Base-by-base conservation (phyloP, 2,329 filamentous ascomycete species). In the Ceratocystis smalleyi region DNA sequence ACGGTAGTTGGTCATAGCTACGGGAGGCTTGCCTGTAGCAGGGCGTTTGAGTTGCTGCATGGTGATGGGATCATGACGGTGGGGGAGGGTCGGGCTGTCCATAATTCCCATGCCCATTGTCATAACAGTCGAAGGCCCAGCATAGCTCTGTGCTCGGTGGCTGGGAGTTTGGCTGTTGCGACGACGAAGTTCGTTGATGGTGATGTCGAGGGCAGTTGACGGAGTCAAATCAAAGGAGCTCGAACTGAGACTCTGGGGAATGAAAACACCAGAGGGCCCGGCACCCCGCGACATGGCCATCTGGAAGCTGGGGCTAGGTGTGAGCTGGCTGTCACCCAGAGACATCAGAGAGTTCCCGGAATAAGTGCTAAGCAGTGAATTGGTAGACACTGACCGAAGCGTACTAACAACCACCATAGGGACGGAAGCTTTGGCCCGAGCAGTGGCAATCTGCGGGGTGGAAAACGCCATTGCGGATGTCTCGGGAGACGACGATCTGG, bases 161-260 rank as follows among this genome's bases (percentile, higher is more conserved):
- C 75, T 73, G 1, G 75, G 73, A 69, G 76, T 69, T 63, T 77
- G 72, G 71, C 78, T 82, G 72, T 83, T 83, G 80, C 83, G 83
- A 61, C 80, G 75, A 8, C 81, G 76, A 64, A 83, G 77, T 70
- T 81, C 77, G 19, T 76, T 75, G 35, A 82, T 77, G 1, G 79
- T 75, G 66, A 71, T 72, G n/a, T 75, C 72, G 12, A 79, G 70
- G 5, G 69, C 65, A 15, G 69, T 67, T 1, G 65, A 69, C 60
- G 68, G 70, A 68, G 62, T 62, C 19, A 65, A 27, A 35, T 65
- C 59, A 49, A 64, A 63, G 40, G 66, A 63, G 22, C 59, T 61
- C 7, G 62, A 61, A 24, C 51, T 64, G 10, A 51, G 64, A 40
- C 61, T 64, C 35, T 66, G 65, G 32, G 65, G 65, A 19, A 66